Conservation (phyloP, 1,284 basidiomycete species). For the Sporisorium graminicola region DNA sequence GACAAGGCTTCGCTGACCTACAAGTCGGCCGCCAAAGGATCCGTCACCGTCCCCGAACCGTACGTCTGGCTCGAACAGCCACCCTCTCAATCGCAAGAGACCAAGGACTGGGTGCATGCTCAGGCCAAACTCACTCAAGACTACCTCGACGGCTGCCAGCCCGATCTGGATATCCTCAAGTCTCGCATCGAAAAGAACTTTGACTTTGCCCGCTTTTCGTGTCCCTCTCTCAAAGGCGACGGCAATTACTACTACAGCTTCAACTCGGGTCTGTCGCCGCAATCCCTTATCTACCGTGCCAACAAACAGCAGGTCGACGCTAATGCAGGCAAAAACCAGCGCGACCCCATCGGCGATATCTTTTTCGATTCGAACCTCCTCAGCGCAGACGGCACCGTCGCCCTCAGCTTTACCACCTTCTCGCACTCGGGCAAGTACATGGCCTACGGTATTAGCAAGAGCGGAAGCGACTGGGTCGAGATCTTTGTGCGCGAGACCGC, state of each 20-base stretch:
- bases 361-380: slow-evolving; percentile 68
- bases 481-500: slow-evolving; percentile 62
- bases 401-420: slow-evolving; percentile 59
- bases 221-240: slow-evolving; percentile 62
- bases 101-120: slow-evolving; percentile 60
- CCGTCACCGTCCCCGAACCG: slow-evolving; percentile 64
- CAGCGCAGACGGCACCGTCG: slow-evolving; percentile 64
- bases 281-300: slow-evolving; percentile 62
- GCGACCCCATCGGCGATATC: slow-evolving; percentile 58
- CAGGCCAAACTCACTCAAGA: slow-evolving; percentile 60
- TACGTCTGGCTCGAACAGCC: slow-evolving; percentile 68
- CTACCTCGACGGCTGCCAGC: slow-evolving; percentile 58
- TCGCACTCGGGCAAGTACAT: slow-evolving; percentile 64
- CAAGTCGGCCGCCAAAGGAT: slow-evolving; percentile 55
- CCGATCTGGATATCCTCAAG: slow-evolving; percentile 59
- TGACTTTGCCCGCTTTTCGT: slow-evolving; percentile 64
- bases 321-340: slow-evolving; percentile 39
- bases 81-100: slow-evolving; percentile 62
- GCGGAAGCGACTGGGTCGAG: slow-evolving; percentile 66
- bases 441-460: slow-evolving; percentile 65
- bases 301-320: slow-evolving; percentile 47
- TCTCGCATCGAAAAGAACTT: slow-evolving; percentile 60
- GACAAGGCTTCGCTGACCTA: slow-evolving; percentile 54
- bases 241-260: slow-evolving; percentile 66
- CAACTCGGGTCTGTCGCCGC: slow-evolving; percentile 67